Percentiles rank a stretch among this genome's conserved stretches.
phyloP scores from a whole-genome alignment of 306 rosid species.

The Lathyrus sativus region DNA sequence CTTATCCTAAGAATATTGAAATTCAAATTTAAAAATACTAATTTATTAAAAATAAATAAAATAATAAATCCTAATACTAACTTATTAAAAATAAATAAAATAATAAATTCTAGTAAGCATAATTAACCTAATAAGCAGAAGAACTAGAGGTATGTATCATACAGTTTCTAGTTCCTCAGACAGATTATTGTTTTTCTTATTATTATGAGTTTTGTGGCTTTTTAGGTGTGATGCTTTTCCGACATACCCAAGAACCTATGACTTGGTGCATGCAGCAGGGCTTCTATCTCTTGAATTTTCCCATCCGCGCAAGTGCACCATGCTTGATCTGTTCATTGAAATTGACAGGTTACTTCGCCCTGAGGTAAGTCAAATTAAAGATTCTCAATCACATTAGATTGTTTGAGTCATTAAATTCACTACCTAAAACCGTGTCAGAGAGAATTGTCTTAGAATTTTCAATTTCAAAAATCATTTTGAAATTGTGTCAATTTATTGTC shows the following conservation, averaged over 20 bases:
- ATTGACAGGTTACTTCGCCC: slow-evolving; percentile 95
- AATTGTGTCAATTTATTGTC: neutral
- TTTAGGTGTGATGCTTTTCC: slow-evolving; percentile 97
- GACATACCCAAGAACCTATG: slow-evolving; percentile 91
- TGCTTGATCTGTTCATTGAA: slow-evolving; percentile 77
- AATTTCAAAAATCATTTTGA: neutral
- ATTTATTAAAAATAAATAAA: too few relatives aligned
- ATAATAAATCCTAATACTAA: too few relatives aligned
- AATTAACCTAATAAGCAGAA: too few relatives aligned
- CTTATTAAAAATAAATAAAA: too few relatives aligned
- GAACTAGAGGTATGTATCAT: too few relatives aligned
- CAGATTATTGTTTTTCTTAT: slow-evolving; percentile 19
- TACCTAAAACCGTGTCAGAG: neutral
- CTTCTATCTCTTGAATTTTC: slow-evolving; percentile 75
- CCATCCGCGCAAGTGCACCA: slow-evolving; percentile 70
- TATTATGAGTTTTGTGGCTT: slow-evolving; percentile 21
- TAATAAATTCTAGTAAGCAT: too few relatives aligned
- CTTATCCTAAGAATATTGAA: too few relatives aligned
- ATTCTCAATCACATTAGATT: neutral
- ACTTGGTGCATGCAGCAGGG: slow-evolving; percentile 94
- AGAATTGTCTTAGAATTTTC: neutral
- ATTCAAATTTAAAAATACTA: too few relatives aligned
- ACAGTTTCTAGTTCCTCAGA: slow-evolving; percentile 10
- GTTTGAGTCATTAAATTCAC: neutral
- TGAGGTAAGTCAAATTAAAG: slow-evolving; percentile 50